A percentile compares a stretch with the other conserved stretches of the same genome.
Conservation (phyloP, 208 protist genomes). For the Leishmania amazonensis region DNA sequence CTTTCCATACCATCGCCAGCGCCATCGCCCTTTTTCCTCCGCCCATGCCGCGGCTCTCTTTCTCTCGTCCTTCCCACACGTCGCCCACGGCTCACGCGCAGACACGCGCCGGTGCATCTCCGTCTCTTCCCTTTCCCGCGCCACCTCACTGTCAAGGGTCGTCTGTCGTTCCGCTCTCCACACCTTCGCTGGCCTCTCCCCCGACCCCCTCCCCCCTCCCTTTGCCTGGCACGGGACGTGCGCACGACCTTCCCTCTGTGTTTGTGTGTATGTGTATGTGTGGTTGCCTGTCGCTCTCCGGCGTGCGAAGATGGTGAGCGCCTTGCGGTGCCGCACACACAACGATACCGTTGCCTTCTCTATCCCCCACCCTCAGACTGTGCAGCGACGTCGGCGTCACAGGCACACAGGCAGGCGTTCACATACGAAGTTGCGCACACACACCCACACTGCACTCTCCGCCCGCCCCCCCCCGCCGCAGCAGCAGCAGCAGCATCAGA, state of each 20-base stretch:
- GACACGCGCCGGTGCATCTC: background rate
- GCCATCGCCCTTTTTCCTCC: background rate
- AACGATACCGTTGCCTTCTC: background rate
- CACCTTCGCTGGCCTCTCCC: background rate
- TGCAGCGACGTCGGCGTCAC: too few relatives aligned
- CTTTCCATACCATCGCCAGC: background rate
- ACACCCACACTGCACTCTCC: background rate
- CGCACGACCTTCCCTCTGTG: too few relatives aligned
- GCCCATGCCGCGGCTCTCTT: background rate
- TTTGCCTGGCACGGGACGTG: too few relatives aligned
- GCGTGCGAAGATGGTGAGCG: too few relatives aligned
- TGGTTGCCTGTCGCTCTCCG: background rate
- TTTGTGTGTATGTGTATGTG: background rate
- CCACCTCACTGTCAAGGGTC: background rate
- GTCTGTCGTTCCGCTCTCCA: background rate
- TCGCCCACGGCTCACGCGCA: background rate
- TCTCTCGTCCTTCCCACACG: background rate
- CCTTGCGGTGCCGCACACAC: background rate
- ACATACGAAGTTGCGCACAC: background rate
- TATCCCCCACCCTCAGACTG: background rate
- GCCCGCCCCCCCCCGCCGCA: too few relatives aligned
- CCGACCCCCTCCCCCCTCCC: too few relatives aligned
- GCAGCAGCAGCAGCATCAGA: background rate
- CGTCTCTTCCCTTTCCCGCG: background rate
- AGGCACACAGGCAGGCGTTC: background rate